Base-by-base conservation (phyloP, 257 asterid species). In the Solanum megistacrolobum region DNA sequence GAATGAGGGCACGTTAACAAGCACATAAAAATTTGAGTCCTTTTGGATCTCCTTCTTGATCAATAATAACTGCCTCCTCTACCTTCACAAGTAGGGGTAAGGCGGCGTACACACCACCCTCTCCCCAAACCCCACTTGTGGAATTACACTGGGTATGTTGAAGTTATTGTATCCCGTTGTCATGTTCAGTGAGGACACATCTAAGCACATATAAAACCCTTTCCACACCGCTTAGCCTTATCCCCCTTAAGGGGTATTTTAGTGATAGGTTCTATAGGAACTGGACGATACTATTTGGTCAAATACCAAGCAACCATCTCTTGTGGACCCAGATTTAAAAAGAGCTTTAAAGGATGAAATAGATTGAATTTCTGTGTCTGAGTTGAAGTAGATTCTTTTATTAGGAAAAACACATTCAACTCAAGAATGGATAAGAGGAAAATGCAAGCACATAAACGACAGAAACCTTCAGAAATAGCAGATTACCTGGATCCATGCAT, bases 401-500 rank as follows among this genome's bases (percentile, higher is more conserved):
- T 14, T 25, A 43, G 41, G 14, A 81, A 46, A 81, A 46, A 81
- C 27, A 29, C 27, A 81, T 46, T 16, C 39, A 27, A 27, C 25
- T 27, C 85, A 14, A 65, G 81, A 52, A 32, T 27, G 79, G 29
- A 75, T 35, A 55, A 65, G 41, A 48, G n/a, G n/a, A 31, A 86
- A 39, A 46, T 83, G 52, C 86, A 83, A 85, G 83, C 34, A 46
- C 69, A 86, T 46, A 38, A 68, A 86, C 12, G 5, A 32, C 14
- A 25, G 82, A 87, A 84, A 74, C 72, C 82, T 86, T 65, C 60
- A 83, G 82, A 38, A 65, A 78, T 60, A 89, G 73, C 58, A 88
- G 43, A 68, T 72, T 90, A 96, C 99, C 98, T 96, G 95, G 92
- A 97, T 94, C 99, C 99, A 97, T 88, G 92, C 88, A 92, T 96